Evolutionary conservation across 1,284 basidiomycete species (phyloP), one percentile per base, ranked within the genome.

Genomic region (Sanghuangporus sanghuang): DNA sequence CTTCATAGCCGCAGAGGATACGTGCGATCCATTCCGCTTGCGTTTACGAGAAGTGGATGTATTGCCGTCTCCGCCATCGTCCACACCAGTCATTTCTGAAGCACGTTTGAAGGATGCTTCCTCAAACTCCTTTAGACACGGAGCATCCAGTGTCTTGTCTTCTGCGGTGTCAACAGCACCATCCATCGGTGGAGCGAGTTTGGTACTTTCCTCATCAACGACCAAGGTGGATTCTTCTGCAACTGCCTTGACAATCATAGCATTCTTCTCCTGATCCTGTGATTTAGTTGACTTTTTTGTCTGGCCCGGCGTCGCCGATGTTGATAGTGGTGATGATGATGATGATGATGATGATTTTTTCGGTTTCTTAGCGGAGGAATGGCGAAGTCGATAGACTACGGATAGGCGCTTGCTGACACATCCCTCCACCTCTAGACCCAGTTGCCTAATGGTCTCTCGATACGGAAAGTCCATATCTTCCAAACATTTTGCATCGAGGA

Each of bases 101-200:
- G 49, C 23, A 38, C 7, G 35, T 8, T 11, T 36, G 12, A n/a
- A 3, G 16, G 27, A 7, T 14, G 40, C 14, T 35, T 44, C 44
- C 23, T 42, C 38, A 57, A 32, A 12, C 12, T 38, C n/a, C 16
- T 21, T 32, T n/a, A 39, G 18, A 27, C 16, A 8, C 36, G 23
- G 21, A 16, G 6, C 12, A 2, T 40, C 48, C 11, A 18, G 38
- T 35, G 9, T 52, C 38, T 11, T 39, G 21, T 42, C 12, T 46
- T 59, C 57, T 16, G 27, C 57, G 11, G 44, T 16, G 61, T 66
- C 56, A 52, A 38, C 57, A 32, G 9, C 59, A 44, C 73, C 74
- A 16, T 77, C 68, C 6, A 76, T 74, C 1, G 78, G 68, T 11
- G 64, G 66, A 2, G 53, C 62, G 35, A 76, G 71, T 35, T 76